Evolutionary conservation across 2,329 filamentous ascomycete species (phyloP), one percentile per base, ranked within the genome.

Genomic region (Zymoseptoria brevis): DNA sequence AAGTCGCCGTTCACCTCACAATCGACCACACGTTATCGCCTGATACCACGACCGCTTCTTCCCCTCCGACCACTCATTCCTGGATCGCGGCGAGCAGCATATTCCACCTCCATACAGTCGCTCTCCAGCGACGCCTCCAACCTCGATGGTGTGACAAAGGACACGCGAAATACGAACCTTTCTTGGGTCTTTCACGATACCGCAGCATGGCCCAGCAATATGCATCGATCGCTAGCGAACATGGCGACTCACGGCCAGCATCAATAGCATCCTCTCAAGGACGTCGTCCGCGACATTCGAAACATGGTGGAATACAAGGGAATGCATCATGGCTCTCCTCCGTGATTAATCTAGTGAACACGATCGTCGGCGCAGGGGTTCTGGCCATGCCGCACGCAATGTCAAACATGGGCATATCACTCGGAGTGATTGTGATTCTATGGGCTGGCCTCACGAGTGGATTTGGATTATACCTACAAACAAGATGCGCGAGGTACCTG

Each of bases 331-430:
- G 89, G 85, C 75, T 87, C 57, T 96, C 91, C 77, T 96, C 92
- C 73, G 88, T 94, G 66, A 88, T 97, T 76, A 99, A 99, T 74
- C 80, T 99, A 64, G 81, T 97, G 64, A 99, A 99, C 75, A 99
- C 94, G 19, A 99, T 99, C 70, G 85, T 99, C 64, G 94, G 94
- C 58, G 93, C 94, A 41, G 94, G 94, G 57, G 92, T 95, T 1
- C 84, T 99, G 50, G 94, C 93, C 54, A 88, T 96, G 92, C 93
- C 93, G n/a, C 87, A 90, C 5, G 93, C 94, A 51, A 85, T 99
- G 75, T 94, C 91, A 13, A 91, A 96, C 70, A 96, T 97, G 85
- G 94, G 94, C 69, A 92, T 99, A 66, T 79, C 89, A 64, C 82
- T 96, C 30, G 94, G 94, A 50, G 82, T 86, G 35, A 76, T 92